Evolutionary conservation across 75 land plant genomes (phyloP), one percentile per base, ranked within the genome.

Genomic region (Picea glauca): DNA sequence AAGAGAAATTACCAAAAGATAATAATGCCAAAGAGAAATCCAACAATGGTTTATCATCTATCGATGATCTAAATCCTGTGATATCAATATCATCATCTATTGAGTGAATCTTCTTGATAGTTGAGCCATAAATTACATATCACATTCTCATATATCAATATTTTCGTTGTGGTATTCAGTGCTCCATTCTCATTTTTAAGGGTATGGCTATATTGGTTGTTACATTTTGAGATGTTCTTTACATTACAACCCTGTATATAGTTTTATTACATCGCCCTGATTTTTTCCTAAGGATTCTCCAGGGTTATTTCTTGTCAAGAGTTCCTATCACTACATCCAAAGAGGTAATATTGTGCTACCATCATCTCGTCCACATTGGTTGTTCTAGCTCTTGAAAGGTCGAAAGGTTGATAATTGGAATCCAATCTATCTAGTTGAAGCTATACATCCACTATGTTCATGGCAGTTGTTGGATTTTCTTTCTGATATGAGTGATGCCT

Each of bases 1-100:
- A 89, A 78, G 89, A 86, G 74, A 87, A 70, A 66, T 61, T 61
- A 43, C 64, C 60, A 17, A 80, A 83, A 77, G 78, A 77, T 35
- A 11, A 21, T 33, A 18, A 70, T 70, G 4, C 4, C 59, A 74
- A 74, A 14, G 76, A 74, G 1, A 74, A 50, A 54, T 8, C 58
- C 5, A 26, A 33, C 33, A 74, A 74, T 74, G 76, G 54, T 74
- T 54, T 31, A 74, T 30, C 30, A 26, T 12, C 59, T 3, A 31
- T 43, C 35, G 76, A 57, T 43, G 76, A 74, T 50, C 32, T 26
- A 5, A 74, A 74, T 8, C 5, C 21, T 46, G 76, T 33, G 33
- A 21, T 12, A 54, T 56, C 76, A 73, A 73, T 54, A 54, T 50
- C 58, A 38, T 40, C 76, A 46, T 46, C 50, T 46, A 6, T 6